Evolutionary conservation across 1,139 yeast genomes (phyloP).

Genomic region (Wickerhamomyces sp.): DNA sequence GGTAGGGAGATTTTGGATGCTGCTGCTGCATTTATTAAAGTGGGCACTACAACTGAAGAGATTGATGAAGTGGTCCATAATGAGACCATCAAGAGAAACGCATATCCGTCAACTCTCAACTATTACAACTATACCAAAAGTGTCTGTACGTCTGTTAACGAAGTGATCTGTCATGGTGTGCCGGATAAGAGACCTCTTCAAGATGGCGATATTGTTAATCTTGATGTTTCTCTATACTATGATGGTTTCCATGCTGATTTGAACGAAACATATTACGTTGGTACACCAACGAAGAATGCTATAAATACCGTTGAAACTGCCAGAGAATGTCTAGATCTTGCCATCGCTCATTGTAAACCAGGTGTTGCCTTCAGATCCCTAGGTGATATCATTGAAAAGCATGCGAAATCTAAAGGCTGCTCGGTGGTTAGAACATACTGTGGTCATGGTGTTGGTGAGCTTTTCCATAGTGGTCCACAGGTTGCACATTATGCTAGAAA

Average conservation of each 20-base stretch:
- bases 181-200: conserved; percentile 83
- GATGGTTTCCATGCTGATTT: conserved; percentile 92
- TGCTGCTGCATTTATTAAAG: conserved; percentile 77
- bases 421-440: conserved; percentile 88
- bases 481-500: conserved; percentile 93
- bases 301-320: conserved; percentile 93
- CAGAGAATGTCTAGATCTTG: conserved; percentile 80
- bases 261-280: conserved; percentile 96
- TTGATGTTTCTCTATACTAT: conserved; percentile 82
- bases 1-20: conserved; percentile 85
- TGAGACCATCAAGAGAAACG: conserved; percentile 83
- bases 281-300: conserved; percentile 82
- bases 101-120: conserved; percentile 94
- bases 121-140: conserved; percentile 93
- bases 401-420: conserved; percentile 72
- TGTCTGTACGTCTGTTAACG: conserved; percentile 90
- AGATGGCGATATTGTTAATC: conserved; percentile 92
- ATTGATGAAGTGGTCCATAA: conserved; percentile 81
- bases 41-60: conserved; percentile 93
- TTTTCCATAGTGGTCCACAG: conserved; percentile 91
- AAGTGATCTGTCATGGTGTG: conserved; percentile 94
- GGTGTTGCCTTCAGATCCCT: conserved; percentile 84
- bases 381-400: conserved; percentile 86
- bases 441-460: conserved; percentile 88
- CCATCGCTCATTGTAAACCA: conserved; percentile 83